These are phyloP conservation scores for Quercus parvula DNA, from an alignment of 306 rosid species.

Conservation along the genomic window DNA sequence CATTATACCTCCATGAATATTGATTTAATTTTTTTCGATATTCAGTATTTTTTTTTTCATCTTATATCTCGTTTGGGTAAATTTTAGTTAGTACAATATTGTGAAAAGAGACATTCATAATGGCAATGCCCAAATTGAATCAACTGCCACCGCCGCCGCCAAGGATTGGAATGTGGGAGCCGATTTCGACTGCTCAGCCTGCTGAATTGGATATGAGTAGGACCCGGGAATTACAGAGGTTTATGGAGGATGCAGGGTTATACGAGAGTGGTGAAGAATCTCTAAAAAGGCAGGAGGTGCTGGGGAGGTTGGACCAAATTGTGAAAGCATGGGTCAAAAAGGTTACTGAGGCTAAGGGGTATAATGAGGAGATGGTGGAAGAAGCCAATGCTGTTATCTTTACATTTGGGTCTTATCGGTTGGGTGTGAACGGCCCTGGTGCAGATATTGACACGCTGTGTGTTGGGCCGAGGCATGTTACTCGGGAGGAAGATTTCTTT, in stretches of 20 bases:
- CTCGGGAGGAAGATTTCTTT: neutral
- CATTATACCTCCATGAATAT: too few species aligned
- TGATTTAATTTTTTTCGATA: too few species aligned
- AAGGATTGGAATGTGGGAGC: neutral
- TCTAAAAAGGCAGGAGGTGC: neutral
- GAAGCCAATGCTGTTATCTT: neutral
- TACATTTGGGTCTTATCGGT: neutral
- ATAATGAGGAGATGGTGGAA: neutral
- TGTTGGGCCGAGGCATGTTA: slow-evolving; percentile 4
- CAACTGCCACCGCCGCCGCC: neutral
- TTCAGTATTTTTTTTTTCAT: too few species aligned
- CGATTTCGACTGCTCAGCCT: neutral
- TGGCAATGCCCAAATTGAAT: neutral
- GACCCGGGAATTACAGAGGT: neutral
- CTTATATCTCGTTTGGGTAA: too few species aligned
- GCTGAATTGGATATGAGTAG: neutral
- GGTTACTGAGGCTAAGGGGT: neutral
- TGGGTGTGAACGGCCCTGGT: neutral
- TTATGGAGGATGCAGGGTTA: neutral
- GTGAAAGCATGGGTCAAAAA: neutral
- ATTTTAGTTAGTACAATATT: too few species aligned
- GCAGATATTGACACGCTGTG: slow-evolving; percentile 1
- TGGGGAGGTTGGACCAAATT: slow-evolving; percentile 5
- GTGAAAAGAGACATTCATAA: too few species aligned
- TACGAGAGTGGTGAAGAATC: neutral